Conservation (phyloP, 73 alveolate species). For the Effrenium voratum region DNA sequence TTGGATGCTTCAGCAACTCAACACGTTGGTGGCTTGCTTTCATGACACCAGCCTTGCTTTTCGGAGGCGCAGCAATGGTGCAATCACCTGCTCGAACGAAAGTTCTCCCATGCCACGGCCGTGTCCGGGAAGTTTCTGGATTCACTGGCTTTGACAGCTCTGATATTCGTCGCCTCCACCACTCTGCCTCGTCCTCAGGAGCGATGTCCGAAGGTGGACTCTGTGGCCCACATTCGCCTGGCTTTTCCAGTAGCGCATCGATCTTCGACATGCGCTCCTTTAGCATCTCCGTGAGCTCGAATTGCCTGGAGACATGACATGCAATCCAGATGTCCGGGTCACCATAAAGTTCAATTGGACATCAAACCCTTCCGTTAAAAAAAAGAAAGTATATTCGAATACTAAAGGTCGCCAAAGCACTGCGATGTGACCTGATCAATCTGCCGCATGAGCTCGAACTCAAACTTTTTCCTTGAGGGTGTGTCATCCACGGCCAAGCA, state of each 20-base stretch:
- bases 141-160: neutral
- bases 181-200: neutral
- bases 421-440: slow-evolving; percentile 21
- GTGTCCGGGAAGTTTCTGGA: neutral
- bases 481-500: neutral
- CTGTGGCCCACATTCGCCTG: neutral
- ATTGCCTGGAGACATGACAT: neutral
- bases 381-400: too few species aligned
- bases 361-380: too few species aligned
- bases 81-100: slow-evolving; percentile 1
- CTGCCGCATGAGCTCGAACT: slow-evolving; percentile 28
- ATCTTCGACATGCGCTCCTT: slow-evolving; percentile 26
- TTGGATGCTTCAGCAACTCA: too few species aligned
- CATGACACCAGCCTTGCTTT: neutral
- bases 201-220: slow-evolving; percentile 2
- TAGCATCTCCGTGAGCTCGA: slow-evolving; percentile 27
- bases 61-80: neutral
- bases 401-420: too few species aligned
- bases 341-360: too few species aligned
- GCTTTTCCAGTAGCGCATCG: neutral
- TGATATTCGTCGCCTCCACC: slow-evolving; percentile 30
- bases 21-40: too few species aligned
- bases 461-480: neutral
- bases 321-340: neutral
- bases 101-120: neutral